These are phyloP conservation scores for Thecaphora thlaspeos DNA, from an alignment of 1,284 basidiomycete species.

Conservation along the genomic window DNA sequence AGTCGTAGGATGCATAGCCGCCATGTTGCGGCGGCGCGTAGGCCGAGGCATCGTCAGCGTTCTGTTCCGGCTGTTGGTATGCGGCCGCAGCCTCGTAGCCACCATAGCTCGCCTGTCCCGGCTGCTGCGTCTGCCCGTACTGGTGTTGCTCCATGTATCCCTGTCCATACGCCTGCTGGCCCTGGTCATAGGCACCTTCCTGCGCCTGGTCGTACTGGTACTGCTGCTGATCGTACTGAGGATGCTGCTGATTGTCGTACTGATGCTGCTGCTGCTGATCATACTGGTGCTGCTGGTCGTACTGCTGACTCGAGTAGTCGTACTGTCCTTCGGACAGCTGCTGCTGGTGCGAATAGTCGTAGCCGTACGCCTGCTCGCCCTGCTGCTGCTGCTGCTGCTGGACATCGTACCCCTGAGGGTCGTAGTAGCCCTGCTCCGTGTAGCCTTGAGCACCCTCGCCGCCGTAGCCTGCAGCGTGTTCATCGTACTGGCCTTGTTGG, in stretches of 20 bases:
- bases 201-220: not conserved
- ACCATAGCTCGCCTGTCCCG: too few species aligned
- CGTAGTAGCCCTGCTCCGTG: not conserved
- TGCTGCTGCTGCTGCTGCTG: constrained; percentile 14
- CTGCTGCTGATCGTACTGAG: not conserved
- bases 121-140: too few species aligned
- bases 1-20: too few species aligned
- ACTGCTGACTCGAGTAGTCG: constrained; percentile 2
- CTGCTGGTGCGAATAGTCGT: constrained; percentile 8
- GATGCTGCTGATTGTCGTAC: constrained; percentile 11
- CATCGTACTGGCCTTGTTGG: constrained; percentile 3
- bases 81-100: too few species aligned
- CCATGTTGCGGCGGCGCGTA: too few species aligned
- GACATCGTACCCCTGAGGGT: constrained; percentile 9
- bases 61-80: too few species aligned
- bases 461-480: constrained; percentile 10
- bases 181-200: constrained; percentile 8
- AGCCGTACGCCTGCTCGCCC: constrained; percentile 4
- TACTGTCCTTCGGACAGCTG: constrained; percentile 2
- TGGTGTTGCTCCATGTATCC: not conserved
- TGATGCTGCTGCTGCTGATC: constrained; percentile 4
- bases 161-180: constrained; percentile 9
- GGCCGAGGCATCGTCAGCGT: too few species aligned
- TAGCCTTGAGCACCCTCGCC: constrained; percentile 10
- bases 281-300: constrained; percentile 9